These are phyloP conservation scores for Fusarium annulatum DNA, from an alignment of 2,329 filamentous ascomycete species.

Conservation along the genomic window DNA sequence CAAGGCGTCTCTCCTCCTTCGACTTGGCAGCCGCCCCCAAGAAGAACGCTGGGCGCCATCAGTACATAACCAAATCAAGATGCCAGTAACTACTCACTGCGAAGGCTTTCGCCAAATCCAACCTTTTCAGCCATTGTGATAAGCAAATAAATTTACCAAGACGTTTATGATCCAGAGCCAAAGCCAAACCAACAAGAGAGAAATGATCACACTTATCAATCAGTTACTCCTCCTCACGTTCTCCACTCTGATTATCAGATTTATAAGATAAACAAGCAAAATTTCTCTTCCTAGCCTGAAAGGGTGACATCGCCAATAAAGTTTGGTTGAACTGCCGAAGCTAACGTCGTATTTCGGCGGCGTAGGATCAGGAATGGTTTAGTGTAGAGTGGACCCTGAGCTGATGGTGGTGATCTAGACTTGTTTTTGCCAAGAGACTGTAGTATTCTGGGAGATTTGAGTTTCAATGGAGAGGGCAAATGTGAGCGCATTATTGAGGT, in stretches of 20 bases:
- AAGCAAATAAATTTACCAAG: background rate
- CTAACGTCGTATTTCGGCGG: background rate
- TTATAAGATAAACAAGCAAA: slow-evolving; percentile 5
- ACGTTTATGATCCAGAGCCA: background rate
- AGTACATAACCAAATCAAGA: background rate
- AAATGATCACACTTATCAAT: background rate
- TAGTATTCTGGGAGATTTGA: background rate
- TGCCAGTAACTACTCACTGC: background rate
- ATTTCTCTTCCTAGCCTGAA: background rate
- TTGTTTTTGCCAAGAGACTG: background rate
- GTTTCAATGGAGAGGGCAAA: background rate
- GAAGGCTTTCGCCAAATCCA: background rate
- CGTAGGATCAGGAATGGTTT: background rate
- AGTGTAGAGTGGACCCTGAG: background rate
- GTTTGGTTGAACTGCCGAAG: background rate
- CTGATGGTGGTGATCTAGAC: background rate
- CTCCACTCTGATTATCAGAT: slow-evolving; percentile 25
- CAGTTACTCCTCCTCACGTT: background rate
- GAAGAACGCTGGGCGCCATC: background rate
- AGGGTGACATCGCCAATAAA: background rate
- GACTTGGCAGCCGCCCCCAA: slow-evolving; percentile 21
- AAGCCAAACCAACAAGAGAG: background rate
- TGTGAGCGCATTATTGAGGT: background rate
- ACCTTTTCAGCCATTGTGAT: background rate
- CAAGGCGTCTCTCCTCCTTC: slow-evolving; percentile 44